Evolutionary conservation across 2,329 filamentous ascomycete species (phyloP).

Genomic region (Tolypocladium guangdongense): DNA sequence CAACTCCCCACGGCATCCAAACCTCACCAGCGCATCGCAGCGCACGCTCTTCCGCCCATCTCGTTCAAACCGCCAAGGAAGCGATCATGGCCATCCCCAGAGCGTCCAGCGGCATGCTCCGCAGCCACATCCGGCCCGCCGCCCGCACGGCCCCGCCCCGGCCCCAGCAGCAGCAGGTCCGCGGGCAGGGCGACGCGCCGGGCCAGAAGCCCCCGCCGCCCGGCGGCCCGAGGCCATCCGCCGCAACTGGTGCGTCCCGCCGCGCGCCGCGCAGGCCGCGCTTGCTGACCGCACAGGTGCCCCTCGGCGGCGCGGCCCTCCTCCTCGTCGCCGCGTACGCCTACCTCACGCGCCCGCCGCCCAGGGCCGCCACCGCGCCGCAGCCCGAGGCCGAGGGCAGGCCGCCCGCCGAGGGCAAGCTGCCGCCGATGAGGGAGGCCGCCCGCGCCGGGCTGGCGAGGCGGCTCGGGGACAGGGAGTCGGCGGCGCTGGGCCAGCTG

Average conservation of each 20-base stretch:
- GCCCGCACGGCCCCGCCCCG: constrained; percentile 3
- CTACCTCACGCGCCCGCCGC: constrained; percentile 15
- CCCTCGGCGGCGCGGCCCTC: constrained; percentile 16
- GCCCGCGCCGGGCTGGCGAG: constrained; percentile 4
- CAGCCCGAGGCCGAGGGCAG: background rate
- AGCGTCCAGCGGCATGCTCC: constrained; percentile 6
- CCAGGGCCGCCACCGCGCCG: constrained; percentile 2
- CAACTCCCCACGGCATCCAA: background rate
- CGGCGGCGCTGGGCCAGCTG: constrained; percentile 15
- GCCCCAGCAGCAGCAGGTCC: constrained; percentile 5
- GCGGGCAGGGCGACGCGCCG: constrained; percentile 15
- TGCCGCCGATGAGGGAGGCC: background rate
- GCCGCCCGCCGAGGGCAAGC: background rate
- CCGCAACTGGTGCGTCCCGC: constrained; percentile 21
- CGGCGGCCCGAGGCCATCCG: constrained; percentile 17
- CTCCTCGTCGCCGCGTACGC: constrained; percentile 13
- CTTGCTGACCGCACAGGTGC: constrained; percentile 12
- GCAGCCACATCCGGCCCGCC: constrained; percentile 5
- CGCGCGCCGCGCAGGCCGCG: too few species aligned
- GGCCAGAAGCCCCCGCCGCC: constrained; percentile 17
- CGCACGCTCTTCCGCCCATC: too few species aligned
- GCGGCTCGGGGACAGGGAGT: constrained; percentile 11
- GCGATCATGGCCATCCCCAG: constrained; percentile 5
- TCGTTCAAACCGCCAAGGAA: background rate
- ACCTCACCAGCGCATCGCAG: too few species aligned